Evolutionary conservation across 2,329 filamentous ascomycete genomes (phyloP).

Genomic region (Diaporthe aspalathi): DNA sequence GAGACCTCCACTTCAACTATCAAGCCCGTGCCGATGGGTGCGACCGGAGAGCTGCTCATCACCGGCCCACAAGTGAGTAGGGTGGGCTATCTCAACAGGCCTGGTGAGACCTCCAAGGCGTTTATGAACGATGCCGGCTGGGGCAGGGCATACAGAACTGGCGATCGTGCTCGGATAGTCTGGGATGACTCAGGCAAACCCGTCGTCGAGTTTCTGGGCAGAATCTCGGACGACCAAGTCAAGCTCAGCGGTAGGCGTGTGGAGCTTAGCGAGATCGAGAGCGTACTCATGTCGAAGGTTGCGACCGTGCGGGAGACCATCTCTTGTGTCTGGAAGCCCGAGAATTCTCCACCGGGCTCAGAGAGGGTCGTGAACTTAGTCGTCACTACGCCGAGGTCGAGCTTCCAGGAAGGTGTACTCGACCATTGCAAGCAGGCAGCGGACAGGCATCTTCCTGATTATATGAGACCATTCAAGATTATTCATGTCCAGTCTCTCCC

Average conservation of each 20-base stretch:
- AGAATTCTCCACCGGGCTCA: conserved; percentile 32
- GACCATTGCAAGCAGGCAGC: conserved; percentile 52
- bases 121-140: conserved; percentile 33
- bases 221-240: conserved; percentile 39
- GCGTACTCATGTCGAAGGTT: conserved; percentile 37
- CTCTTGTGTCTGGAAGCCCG: conserved; percentile 36
- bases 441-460: conserved; percentile 66
- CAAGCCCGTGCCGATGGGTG: conserved; percentile 39
- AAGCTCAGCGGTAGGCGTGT: conserved; percentile 39
- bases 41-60: conserved; percentile 40
- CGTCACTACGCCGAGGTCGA: conserved; percentile 52
- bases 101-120: conserved; percentile 34
- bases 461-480: conserved; percentile 70
- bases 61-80: conserved; percentile 41
- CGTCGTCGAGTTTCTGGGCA: conserved; percentile 42
- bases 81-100: conserved; percentile 36
- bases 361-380: conserved; percentile 60
- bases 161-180: conserved; percentile 40
- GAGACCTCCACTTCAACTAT: conserved; percentile 32
- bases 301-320: conserved; percentile 39
- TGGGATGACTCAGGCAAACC: conserved; percentile 41
- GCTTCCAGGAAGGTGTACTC: conserved; percentile 45
- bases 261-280: conserved; percentile 41
- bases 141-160: conserved; percentile 41
- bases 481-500: conserved; percentile 63